These are phyloP conservation scores for Brassica juncea DNA, from an alignment of 345 rosid genomes.

Conservation along the genomic window DNA sequence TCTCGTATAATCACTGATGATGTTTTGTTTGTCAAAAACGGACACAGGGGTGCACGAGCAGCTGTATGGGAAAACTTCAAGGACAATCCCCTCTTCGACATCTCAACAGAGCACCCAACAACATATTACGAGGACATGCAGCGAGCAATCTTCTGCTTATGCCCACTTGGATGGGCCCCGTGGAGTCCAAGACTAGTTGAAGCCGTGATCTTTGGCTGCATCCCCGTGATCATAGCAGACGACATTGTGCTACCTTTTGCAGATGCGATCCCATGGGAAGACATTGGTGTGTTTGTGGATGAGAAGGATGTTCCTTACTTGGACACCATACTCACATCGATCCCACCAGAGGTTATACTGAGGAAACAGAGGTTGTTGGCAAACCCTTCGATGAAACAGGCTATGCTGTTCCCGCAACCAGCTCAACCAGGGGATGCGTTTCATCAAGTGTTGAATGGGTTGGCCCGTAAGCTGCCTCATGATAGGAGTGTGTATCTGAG, in stretches of 20 bases:
- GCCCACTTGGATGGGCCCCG: constrained; percentile 99
- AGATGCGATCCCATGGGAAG: constrained; percentile 99
- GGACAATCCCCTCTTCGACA: constrained; percentile 92
- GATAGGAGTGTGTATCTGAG: constrained; percentile 57
- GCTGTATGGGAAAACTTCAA: constrained; percentile 99
- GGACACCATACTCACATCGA: constrained; percentile 86
- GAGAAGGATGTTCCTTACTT: constrained; percentile 90
- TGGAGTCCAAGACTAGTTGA: constrained; percentile 99
- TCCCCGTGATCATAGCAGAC: constrained; percentile 97
- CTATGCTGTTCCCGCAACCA: constrained; percentile 94
- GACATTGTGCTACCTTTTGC: constrained; percentile 96
- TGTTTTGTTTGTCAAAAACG: constrained; percentile 17
- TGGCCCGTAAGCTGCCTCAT: constrained; percentile 92
- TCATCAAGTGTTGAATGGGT: constrained; percentile 93
- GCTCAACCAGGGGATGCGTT: constrained; percentile 95
- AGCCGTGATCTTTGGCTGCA: constrained; percentile 99
- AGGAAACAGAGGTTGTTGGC: constrained; percentile 96
- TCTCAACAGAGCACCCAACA: constrained; percentile 95
- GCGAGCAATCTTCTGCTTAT: constrained; percentile 89
- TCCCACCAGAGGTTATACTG: constrained; percentile 81
- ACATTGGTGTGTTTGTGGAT: constrained; percentile 89
- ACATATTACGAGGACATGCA: constrained; percentile 99
- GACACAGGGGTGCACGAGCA: constrained; percentile 89
- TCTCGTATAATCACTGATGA: not conserved
- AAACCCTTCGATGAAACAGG: constrained; percentile 97